phyloP scores from a whole-genome alignment of 2,329 filamentous ascomycete genomes.

The Talaromyces sp. region DNA sequence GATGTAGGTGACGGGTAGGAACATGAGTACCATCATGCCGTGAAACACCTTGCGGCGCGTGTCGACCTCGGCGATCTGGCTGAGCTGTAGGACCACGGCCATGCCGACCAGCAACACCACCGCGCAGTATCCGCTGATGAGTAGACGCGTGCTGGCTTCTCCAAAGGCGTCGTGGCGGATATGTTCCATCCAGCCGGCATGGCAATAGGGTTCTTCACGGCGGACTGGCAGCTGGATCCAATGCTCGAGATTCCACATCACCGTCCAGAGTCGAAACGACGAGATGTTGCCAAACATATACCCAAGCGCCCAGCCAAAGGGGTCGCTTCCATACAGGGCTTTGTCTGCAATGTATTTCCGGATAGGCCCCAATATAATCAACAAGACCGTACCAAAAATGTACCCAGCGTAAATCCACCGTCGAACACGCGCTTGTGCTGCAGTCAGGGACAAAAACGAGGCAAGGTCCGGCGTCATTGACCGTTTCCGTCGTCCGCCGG shows the following conservation, averaged over 20 bases:
- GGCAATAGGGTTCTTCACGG: conserved; percentile 34
- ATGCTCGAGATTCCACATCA: conserved; percentile 61
- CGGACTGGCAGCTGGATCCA: conserved; percentile 68
- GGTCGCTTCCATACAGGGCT: conserved; percentile 69
- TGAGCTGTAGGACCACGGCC: conserved; percentile 67
- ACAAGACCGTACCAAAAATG: conserved; percentile 64
- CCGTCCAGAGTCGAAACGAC: conserved; percentile 65
- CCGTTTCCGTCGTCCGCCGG: conserved; percentile 62
- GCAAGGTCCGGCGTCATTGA: conserved; percentile 60
- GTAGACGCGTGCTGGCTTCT: conserved; percentile 73
- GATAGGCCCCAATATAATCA: conserved; percentile 65
- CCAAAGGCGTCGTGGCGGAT: conserved; percentile 63
- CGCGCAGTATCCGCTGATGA: conserved; percentile 70
- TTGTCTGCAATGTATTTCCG: conserved; percentile 62
- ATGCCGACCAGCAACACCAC: conserved; percentile 66
- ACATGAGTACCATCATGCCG: conserved; percentile 96
- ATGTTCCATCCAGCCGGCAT: conserved; percentile 59
- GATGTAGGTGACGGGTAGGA: conserved; percentile 78
- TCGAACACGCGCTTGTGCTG: conserved; percentile 66
- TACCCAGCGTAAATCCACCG: conserved; percentile 82
- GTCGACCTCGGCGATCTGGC: conserved; percentile 80
- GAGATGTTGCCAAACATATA: conserved; percentile 80
- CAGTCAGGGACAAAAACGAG: conserved; percentile 74
- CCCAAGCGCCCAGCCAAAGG: conserved; percentile 85
- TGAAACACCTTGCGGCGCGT: conserved; percentile 96